Conservation (phyloP, 768 basidiomycete species). For the Rhizopogon sp. region DNA sequence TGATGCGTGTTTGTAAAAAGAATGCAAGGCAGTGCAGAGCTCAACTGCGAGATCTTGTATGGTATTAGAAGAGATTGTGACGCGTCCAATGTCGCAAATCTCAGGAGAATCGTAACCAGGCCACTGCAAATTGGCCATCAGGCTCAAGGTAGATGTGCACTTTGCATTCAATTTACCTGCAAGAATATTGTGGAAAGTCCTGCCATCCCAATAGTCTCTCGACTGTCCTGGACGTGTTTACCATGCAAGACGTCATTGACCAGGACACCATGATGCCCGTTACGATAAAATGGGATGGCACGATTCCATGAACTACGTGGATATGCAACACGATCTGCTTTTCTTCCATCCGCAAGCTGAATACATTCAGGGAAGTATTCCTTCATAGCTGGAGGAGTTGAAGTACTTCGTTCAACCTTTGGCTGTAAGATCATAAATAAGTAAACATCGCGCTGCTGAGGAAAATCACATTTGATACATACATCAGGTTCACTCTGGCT, state of each 20-base stretch:
- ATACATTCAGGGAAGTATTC: background rate
- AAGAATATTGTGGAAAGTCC: background rate
- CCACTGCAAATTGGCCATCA: conserved; percentile 11
- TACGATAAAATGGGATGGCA: conserved; percentile 11
- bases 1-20: background rate
- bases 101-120: conserved; percentile 12
- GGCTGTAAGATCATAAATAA: background rate
- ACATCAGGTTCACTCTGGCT: background rate
- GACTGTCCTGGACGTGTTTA: conserved; percentile 4
- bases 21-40: background rate
- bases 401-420: background rate
- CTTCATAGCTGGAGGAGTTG: background rate
- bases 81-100: conserved; percentile 7
- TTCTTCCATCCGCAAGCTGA: background rate
- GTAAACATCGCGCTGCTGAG: no score
- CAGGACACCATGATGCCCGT: conserved; percentile 16
- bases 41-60: conserved; percentile 8
- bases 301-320: conserved; percentile 5
- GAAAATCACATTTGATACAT: background rate
- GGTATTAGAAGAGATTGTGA: conserved; percentile 6
- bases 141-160: background rate
- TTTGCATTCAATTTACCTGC: background rate
- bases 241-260: conserved; percentile 10
- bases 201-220: background rate
- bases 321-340: conserved; percentile 11